phyloP scores from a whole-genome alignment of 768 basidiomycete species.

The Ramaria sp. region DNA sequence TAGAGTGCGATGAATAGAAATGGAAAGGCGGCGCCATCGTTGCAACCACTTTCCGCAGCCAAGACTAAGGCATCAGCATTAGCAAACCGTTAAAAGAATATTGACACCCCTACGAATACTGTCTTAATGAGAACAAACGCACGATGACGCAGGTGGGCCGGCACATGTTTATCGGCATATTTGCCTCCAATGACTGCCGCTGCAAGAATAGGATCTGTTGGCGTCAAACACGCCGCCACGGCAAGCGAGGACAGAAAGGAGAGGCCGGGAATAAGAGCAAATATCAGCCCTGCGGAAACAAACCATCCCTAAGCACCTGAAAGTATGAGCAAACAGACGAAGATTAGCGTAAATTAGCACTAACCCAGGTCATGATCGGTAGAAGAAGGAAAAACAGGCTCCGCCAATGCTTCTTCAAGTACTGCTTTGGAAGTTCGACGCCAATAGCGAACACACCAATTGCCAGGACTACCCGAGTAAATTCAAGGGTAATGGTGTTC shows the following conservation, averaged over 20 bases:
- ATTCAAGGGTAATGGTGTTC: constrained; percentile 80
- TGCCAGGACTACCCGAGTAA: constrained; percentile 85
- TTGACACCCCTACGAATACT: background rate
- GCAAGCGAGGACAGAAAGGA: constrained; percentile 83
- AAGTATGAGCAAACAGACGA: background rate
- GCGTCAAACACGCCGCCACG: constrained; percentile 86
- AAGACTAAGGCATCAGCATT: constrained; percentile 25
- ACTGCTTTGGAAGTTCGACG: constrained; percentile 93
- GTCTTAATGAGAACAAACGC: constrained; percentile 15
- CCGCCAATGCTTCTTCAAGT: constrained; percentile 89
- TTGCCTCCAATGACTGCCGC: constrained; percentile 90
- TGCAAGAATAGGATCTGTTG: constrained; percentile 90
- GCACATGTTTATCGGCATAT: constrained; percentile 96
- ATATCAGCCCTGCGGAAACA: constrained; percentile 84
- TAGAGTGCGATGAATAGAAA: constrained; percentile 88
- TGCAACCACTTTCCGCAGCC: constrained; percentile 80
- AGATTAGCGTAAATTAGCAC: constrained; percentile 19
- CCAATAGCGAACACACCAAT: constrained; percentile 98
- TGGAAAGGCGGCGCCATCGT: constrained; percentile 95
- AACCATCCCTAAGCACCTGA: constrained; percentile 69
- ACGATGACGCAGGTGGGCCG: constrained; percentile 56
- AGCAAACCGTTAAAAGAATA: background rate
- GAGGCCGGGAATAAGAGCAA: constrained; percentile 80
- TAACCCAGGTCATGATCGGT: constrained; percentile 76
- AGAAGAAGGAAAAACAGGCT: constrained; percentile 76